phyloP scores from a whole-genome alignment of 164 flowering plant genomes.

The Liquidambar formosana region DNA sequence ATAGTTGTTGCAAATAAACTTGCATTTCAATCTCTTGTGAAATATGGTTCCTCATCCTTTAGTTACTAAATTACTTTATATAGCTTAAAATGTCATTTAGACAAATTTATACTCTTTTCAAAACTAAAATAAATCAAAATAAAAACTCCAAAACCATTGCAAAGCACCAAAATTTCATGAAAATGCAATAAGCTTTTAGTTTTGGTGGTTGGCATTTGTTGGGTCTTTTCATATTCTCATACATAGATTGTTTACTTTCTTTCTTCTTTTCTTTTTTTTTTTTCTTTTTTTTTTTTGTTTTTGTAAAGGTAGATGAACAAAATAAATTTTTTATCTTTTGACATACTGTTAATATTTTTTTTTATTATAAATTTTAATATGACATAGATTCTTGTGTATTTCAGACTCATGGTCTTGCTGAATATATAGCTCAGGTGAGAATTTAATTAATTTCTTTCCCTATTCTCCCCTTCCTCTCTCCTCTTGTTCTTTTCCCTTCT shows the following conservation, averaged over 20 bases:
- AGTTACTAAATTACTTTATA: not conserved
- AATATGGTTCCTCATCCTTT: not conserved
- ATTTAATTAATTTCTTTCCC: too few relatives aligned
- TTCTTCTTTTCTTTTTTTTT: too few relatives aligned
- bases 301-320: not conserved
- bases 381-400: slow-evolving; percentile 21
- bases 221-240: not conserved
- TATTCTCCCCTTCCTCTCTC: slow-evolving; percentile 4
- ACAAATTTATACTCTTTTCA: not conserved
- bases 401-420: slow-evolving; percentile 94
- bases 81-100: not conserved
- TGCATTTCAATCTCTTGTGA: not conserved
- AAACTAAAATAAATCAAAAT: not conserved
- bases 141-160: too few relatives aligned
- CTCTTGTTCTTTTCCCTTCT: not conserved
- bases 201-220: not conserved
- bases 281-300: too few relatives aligned
- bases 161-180: not conserved
- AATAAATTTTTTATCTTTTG: not conserved
- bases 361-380: not conserved
- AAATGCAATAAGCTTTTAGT: not conserved
- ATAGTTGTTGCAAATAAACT: not conserved
- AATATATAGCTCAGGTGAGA: slow-evolving; percentile 89
- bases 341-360: not conserved
- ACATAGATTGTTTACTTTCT: slow-evolving; percentile 7